Conservation (phyloP, 441 rosid species). For the Eutrema salsugineum region DNA sequence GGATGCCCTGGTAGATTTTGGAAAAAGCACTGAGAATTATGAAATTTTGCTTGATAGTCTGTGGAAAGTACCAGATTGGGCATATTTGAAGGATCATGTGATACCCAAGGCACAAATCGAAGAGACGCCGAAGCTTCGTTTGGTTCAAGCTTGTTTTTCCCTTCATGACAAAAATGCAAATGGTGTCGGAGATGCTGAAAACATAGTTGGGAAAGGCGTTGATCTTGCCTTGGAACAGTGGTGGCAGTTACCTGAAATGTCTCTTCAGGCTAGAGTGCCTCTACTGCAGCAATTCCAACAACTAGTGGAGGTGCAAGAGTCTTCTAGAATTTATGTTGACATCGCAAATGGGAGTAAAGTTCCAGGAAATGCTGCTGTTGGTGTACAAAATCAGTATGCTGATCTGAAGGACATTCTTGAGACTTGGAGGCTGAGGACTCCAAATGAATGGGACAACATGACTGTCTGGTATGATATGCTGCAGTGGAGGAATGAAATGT, state of each 20-base stretch:
- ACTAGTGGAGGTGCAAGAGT: constrained; percentile 97
- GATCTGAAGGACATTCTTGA: constrained; percentile 98
- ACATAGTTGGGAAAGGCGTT: constrained; percentile 81
- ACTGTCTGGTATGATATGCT: constrained; percentile 96
- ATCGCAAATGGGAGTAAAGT: constrained; percentile 83
- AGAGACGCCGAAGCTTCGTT: constrained; percentile 93
- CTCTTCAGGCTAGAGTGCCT: constrained; percentile 90
- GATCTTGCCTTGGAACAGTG: constrained; percentile 96
- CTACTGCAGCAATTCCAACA: constrained; percentile 98
- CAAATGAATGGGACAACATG: constrained; percentile 99
- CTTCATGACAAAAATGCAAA: constrained; percentile 84
- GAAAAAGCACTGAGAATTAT: constrained; percentile 88
- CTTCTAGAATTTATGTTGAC: constrained; percentile 80
- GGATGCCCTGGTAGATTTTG: constrained; percentile 96
- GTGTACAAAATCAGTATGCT: constrained; percentile 73
- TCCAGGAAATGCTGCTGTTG: constrained; percentile 58
- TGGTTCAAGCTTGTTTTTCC: constrained; percentile 87
- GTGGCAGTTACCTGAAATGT: constrained; percentile 99
- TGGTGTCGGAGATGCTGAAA: constrained; percentile 89
- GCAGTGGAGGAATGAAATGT: constrained; percentile 99
- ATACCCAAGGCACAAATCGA: constrained; percentile 97
- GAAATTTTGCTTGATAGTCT: constrained; percentile 93
- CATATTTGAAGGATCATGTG: constrained; percentile 90
- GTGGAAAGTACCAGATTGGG: constrained; percentile 98
- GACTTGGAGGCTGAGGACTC: constrained; percentile 97